Evolutionary conservation across 768 basidiomycete genomes (phyloP), one percentile per base, ranked within the genome.

Genomic region (Hysterangium stoloniferum): DNA sequence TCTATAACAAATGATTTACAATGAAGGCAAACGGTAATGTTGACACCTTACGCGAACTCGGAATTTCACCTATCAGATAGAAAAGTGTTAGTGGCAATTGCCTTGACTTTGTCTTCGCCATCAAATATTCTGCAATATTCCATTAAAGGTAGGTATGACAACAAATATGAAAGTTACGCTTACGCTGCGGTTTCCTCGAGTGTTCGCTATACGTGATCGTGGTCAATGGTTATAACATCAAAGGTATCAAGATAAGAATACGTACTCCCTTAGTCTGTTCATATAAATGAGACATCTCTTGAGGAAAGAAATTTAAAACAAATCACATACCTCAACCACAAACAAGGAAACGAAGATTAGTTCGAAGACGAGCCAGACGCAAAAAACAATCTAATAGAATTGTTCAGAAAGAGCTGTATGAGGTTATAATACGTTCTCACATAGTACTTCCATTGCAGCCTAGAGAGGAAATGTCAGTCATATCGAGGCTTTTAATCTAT

Each of bases 161-260:
- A 4, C 20, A 25, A 6, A 34, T 31, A n/a, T 7, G 24, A 27
- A 27, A 31, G 31, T 42, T 40, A 19, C 7, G 31, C 64, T 42
- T 45, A 65, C 62, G 64, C 64, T 9, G 65, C 62, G 6, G 65
- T 66, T 52, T 66, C 65, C 54, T 66, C 65, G 19, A 65, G 58
- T 0, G 65, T 65, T 25, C 62, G 61, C 62, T 66, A 47, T 48
- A 48, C 19, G 11, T 13, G 17, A 37, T 25, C 11, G 6, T 22
- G 34, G 40, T 25, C 44, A 34, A 22, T 45, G 3, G n/a, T 24
- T 15, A 8, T 20, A n/a, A 28, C 6, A 5, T 22, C 22, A n/a
- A 17, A 24, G 17, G n/a, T 32, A 29, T 20, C 47, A n/a, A 22
- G 20, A n/a, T 28, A 48, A 22, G 12, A 36, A 49, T 9, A 36